These are phyloP conservation scores for Dendryphion nanum DNA, from an alignment of 2,329 filamentous ascomycete species.

Conservation along the genomic window DNA sequence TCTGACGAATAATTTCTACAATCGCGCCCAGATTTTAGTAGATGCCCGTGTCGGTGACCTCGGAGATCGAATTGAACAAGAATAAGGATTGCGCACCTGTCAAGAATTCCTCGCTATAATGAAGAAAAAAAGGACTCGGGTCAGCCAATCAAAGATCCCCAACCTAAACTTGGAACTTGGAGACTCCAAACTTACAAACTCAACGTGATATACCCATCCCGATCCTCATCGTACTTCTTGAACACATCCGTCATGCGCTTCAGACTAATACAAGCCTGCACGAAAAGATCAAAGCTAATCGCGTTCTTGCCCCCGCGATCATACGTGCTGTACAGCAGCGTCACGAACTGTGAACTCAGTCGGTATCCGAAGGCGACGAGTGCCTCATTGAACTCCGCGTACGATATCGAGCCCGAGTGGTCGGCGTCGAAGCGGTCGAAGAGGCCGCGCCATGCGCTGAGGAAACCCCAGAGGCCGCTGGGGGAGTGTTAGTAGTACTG, in stretches of 20 bases:
- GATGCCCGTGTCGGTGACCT: slow-evolving; percentile 51
- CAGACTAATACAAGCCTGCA: slow-evolving; percentile 93
- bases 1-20: slow-evolving; percentile 43
- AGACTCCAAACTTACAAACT: slow-evolving; percentile 51
- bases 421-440: slow-evolving; percentile 96
- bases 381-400: slow-evolving; percentile 85
- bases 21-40: slow-evolving; percentile 39
- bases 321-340: slow-evolving; percentile 82
- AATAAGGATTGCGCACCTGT: slow-evolving; percentile 57
- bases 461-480: slow-evolving; percentile 85
- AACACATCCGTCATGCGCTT: slow-evolving; percentile 99
- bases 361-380: slow-evolving; percentile 90
- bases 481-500: slow-evolving; percentile 5
- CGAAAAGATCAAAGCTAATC: slow-evolving; percentile 81
- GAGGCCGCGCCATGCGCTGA: slow-evolving; percentile 88
- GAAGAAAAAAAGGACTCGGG: too few relatives aligned
- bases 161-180: neutral
- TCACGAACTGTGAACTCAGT: slow-evolving; percentile 78
- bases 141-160: neutral
- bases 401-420: slow-evolving; percentile 79
- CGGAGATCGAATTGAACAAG: slow-evolving; percentile 54
- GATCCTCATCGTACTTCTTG: slow-evolving; percentile 96
- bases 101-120: slow-evolving; percentile 54
- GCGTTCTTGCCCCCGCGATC: slow-evolving; percentile 57
- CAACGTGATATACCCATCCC: slow-evolving; percentile 75